phyloP scores from a whole-genome alignment of 257 asterid species.

The Schizonepeta tenuifolia region DNA sequence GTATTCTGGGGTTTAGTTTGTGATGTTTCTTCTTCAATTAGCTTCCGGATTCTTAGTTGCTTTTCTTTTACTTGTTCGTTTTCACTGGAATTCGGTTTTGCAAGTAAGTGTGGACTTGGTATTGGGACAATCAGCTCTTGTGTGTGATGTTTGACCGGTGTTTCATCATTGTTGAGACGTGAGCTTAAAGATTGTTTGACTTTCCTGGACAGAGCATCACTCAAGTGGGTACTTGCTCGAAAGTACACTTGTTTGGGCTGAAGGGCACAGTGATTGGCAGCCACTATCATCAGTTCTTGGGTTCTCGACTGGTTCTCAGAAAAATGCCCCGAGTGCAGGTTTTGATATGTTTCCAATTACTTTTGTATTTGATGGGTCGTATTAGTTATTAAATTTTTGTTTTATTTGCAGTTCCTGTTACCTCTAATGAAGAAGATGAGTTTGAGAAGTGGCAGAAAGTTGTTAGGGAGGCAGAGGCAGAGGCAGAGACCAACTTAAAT shows the following conservation, averaged over 20 bases:
- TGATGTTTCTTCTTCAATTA: conserved; percentile 37
- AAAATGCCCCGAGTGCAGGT: conserved; percentile 55
- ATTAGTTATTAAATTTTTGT: conserved; percentile 17
- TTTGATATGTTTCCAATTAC: conserved; percentile 11
- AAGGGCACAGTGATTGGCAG: conserved; percentile 85
- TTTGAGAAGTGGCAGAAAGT: conserved; percentile 88
- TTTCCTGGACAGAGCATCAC: conserved; percentile 74
- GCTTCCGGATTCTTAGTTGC: conserved; percentile 35
- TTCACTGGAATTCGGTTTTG: conserved; percentile 37
- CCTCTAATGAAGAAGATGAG: conserved; percentile 75
- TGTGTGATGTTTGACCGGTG: conserved; percentile 45
- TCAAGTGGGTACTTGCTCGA: conserved; percentile 72
- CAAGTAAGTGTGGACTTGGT: conserved; percentile 43
- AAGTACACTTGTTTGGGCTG: conserved; percentile 82
- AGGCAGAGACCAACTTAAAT: conserved; percentile 50
- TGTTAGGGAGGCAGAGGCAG: conserved; percentile 81
- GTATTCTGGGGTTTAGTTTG: conserved; percentile 28
- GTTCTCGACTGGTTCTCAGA: conserved; percentile 38
- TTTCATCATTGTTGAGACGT: conserved; percentile 34
- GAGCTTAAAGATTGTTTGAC: conserved; percentile 50
- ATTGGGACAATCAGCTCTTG: conserved; percentile 37
- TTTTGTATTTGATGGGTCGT: conserved; percentile 13
- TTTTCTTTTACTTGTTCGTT: conserved; percentile 30
- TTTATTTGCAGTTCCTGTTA: conserved; percentile 46
- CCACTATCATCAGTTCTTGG: conserved; percentile 69